Base-by-base conservation (phyloP, 2,329 filamentous ascomycete species). In the Beauveria rudraprayagi region DNA sequence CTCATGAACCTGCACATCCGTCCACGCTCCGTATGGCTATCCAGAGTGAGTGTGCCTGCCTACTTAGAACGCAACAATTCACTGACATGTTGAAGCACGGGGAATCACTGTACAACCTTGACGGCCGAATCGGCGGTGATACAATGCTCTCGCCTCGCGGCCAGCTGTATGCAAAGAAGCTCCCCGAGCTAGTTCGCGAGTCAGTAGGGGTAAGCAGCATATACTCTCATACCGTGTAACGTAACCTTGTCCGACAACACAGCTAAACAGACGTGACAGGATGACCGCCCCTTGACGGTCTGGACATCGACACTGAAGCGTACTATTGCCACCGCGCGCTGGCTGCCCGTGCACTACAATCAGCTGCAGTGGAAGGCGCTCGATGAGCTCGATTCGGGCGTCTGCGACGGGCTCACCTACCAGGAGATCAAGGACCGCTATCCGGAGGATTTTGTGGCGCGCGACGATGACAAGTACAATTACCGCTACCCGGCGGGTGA, bases 401-500 rank as follows among this genome's bases (percentile, higher is more conserved):
- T 97, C 53, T 99, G 94, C 76, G 94, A 99, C 69, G 92, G 93
- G 60, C 85, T 97, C 73, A 99, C 94, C 1, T 97, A 97, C 73
- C 90, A 91, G 70, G 89, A 99, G 72, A 97, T 99, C 71, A 91
- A 94, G 69, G 85, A 95, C 69, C 79, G 83, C 60, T 97, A 91
- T 72, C 94, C 94, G 0, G 92, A 97, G 67, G 94, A 99, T 77
- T 99, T 99, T 77, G 86, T 87, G 55, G 92, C 93, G 40, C 91
- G 94, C 64, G 94, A 99, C 74, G 91, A 96, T 67, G 94, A 99
- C 80, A 99, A 99, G 76, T 97, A 97, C 84, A 97, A 99, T 78
- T 99, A 99, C 77, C 91, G 94, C 61, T 99, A 99, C 76, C 88
- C 94, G 5, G 94, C 94, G 65, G 94, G 94, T 59, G 94, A 99